Percentiles rank a stretch among this genome's conserved stretches.
These are phyloP conservation scores for Calonectria pseudoreteaudii DNA, from an alignment of 2,329 filamentous ascomycete species.

Conservation along the genomic window DNA sequence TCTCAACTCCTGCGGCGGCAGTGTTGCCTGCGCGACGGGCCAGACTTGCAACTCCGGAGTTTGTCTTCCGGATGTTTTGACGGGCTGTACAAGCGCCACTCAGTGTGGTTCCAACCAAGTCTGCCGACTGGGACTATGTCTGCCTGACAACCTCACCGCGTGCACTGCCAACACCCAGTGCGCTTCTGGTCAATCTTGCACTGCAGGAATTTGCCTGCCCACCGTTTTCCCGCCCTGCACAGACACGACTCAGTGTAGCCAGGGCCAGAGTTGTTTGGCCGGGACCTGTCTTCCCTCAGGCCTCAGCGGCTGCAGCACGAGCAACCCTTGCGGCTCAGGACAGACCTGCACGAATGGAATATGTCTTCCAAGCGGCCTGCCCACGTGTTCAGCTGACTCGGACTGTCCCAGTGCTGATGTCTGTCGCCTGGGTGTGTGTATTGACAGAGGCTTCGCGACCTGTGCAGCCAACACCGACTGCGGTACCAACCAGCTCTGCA, in stretches of 20 bases:
- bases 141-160: neutral
- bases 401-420: neutral
- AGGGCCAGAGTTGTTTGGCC: constrained; percentile 2
- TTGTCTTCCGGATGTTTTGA: constrained; percentile 11
- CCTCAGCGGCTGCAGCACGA: neutral
- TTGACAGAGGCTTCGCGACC: neutral
- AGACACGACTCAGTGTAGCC: neutral
- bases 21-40: neutral
- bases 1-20: neutral
- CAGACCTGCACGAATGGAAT: neutral
- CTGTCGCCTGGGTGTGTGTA: constrained; percentile 10
- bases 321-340: neutral
- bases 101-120: neutral
- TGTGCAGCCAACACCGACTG: neutral
- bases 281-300: constrained; percentile 7
- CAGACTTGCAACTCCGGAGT: constrained; percentile 10
- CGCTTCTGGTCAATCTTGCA: neutral
- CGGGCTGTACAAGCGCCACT: neutral
- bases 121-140: constrained; percentile 10
- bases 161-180: constrained; percentile 5
- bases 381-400: neutral
- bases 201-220: constrained; percentile 10
- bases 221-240: neutral
- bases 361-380: neutral
- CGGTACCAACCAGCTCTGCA: neutral